These are phyloP conservation scores for Iberis pinnata DNA, from an alignment of 345 rosid species.

Conservation along the genomic window DNA sequence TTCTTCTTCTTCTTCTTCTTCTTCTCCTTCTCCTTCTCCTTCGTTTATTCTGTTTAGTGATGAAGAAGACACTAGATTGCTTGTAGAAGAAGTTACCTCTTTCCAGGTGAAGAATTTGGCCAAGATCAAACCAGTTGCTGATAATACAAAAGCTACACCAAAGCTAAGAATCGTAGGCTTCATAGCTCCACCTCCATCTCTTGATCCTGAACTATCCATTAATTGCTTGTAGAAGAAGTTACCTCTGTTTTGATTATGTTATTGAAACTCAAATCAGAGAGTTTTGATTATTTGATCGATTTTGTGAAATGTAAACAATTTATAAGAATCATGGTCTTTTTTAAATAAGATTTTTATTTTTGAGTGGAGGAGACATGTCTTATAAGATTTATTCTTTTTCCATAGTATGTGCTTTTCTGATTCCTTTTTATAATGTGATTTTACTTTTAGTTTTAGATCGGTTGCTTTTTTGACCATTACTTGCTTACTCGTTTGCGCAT, in stretches of 20 bases:
- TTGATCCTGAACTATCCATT: conserved; percentile 38
- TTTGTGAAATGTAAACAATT: conserved; percentile 15
- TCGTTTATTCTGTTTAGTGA: conserved; percentile 18
- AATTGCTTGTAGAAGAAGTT: not conserved
- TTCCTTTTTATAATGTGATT: not conserved
- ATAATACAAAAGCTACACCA: conserved; percentile 52
- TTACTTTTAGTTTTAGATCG: not conserved
- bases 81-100: conserved; percentile 16
- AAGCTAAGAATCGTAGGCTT: conserved; percentile 61
- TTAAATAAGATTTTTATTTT: not conserved
- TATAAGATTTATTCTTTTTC: conserved; percentile 37
- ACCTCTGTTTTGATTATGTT: conserved; percentile 13
- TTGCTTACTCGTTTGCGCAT: conserved; percentile 27
- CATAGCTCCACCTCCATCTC: conserved; percentile 35
- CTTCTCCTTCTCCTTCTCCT: conserved; percentile 1
- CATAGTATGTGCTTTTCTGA: conserved; percentile 18
- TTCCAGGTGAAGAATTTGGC: conserved; percentile 41
- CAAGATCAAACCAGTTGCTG: conserved; percentile 52
- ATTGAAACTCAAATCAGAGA: conserved; percentile 3
- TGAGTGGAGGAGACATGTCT: conserved; percentile 15
- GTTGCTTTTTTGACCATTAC: conserved; percentile 22
- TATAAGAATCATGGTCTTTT: not conserved
- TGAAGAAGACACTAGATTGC: conserved; percentile 25
- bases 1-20: conserved; percentile 28
- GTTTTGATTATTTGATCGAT: conserved; percentile 7